Conservation (phyloP, 108 stramenopile genomes). For the Nannochloropsis granulata region DNA sequence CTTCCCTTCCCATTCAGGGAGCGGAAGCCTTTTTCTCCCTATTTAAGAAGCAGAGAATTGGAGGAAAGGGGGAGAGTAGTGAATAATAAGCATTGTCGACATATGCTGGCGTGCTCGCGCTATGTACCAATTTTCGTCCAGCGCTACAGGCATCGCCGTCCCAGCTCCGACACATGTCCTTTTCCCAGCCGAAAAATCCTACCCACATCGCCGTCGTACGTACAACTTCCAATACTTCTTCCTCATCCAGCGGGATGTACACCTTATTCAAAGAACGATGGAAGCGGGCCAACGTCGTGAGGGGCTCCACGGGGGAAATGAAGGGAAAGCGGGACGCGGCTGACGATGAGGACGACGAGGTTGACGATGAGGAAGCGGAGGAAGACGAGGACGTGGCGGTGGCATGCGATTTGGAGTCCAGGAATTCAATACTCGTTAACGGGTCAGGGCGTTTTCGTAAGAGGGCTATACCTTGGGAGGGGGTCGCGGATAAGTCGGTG, state of each 20-base stretch:
- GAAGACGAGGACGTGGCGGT: neutral
- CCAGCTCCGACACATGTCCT: too few relatives aligned
- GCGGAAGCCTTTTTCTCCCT: neutral
- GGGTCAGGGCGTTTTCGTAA: neutral
- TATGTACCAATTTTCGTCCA: too few relatives aligned
- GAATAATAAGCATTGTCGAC: neutral
- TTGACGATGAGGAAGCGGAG: too few relatives aligned
- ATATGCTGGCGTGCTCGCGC: too few relatives aligned
- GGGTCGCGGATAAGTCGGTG: neutral
- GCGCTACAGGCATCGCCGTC: too few relatives aligned
- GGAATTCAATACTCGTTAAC: neutral
- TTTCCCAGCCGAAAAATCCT: too few relatives aligned
- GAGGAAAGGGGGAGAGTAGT: neutral
- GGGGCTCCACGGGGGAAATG: neutral
- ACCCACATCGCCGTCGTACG: neutral
- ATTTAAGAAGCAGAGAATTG: neutral
- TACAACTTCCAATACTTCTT: neutral
- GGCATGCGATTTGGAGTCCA: neutral
- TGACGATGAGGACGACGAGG: neutral
- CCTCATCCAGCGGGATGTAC: neutral
- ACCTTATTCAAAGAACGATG: neutral
- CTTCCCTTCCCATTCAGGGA: neutral
- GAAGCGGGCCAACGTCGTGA: neutral
- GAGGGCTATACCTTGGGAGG: neutral
- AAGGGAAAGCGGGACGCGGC: neutral